These are phyloP conservation scores for Melocanna baccifera DNA, from an alignment of 176 grass and related monocot genomes.

Conservation along the genomic window DNA sequence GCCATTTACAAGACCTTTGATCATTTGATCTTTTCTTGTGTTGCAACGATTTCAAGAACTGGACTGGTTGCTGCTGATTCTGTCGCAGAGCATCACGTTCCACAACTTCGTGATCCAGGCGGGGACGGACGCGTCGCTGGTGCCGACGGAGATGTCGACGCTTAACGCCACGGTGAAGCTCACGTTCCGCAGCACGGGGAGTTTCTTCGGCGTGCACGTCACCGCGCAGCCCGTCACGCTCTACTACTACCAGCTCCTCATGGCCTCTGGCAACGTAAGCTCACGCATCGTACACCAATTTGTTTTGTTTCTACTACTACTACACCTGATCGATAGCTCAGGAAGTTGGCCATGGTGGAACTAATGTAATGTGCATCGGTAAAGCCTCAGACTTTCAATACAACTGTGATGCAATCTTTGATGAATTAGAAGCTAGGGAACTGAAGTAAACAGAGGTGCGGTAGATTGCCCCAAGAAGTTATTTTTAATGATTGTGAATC, in stretches of 20 bases:
- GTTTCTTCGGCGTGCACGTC: slow-evolving; percentile 92
- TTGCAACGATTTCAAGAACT: neutral
- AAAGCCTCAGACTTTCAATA: neutral
- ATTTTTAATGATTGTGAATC: neutral
- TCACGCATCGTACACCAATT: neutral
- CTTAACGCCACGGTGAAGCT: slow-evolving; percentile 74
- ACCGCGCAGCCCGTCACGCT: slow-evolving; percentile 60
- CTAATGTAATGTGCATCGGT: neutral
- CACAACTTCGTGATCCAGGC: slow-evolving; percentile 84
- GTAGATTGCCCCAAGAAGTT: neutral
- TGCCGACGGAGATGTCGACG: slow-evolving; percentile 78
- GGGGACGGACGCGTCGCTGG: slow-evolving; percentile 83
- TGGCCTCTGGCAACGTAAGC: slow-evolving; percentile 75
- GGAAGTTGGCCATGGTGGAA: neutral
- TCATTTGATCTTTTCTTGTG: neutral
- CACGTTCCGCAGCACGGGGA: slow-evolving; percentile 75
- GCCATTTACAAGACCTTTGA: neutral
- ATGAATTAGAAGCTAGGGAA: neutral
- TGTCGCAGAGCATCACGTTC: slow-evolving; percentile 74
- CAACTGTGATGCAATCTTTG: neutral
- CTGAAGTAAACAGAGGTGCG: neutral
- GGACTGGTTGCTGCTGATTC: neutral
- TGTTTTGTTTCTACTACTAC: neutral
- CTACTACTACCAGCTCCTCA: slow-evolving; percentile 61
- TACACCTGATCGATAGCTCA: neutral